Percentiles rank a stretch among this genome's conserved stretches.
Evolutionary conservation across 2,329 filamentous ascomycete genomes (phyloP).

Genomic region (Pleurostoma richardsiae): DNA sequence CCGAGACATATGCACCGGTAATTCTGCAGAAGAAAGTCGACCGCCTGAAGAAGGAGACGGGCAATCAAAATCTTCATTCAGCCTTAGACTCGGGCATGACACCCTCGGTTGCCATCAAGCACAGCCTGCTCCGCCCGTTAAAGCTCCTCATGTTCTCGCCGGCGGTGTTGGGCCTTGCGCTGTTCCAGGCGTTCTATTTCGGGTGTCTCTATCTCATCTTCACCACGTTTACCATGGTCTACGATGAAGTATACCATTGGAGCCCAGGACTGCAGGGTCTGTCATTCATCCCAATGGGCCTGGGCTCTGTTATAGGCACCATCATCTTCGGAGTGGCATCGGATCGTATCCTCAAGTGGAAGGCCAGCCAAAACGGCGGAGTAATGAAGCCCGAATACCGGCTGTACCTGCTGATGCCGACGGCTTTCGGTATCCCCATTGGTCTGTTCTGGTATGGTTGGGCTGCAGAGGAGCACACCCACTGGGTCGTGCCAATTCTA

Average conservation of each 20-base stretch:
- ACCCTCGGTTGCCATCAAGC: conserved; percentile 30
- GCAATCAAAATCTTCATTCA: conserved; percentile 21
- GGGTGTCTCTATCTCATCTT: conserved; percentile 52
- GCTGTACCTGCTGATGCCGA: conserved; percentile 21
- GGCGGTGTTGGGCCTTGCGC: conserved; percentile 42
- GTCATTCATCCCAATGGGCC: conserved; percentile 47
- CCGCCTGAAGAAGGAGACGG: conserved; percentile 29
- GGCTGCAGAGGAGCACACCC: conserved; percentile 59
- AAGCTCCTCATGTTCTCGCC: conserved; percentile 52
- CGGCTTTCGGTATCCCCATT: conserved; percentile 47
- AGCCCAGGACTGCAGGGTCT: conserved; percentile 35
- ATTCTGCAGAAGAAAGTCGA: conserved; percentile 31
- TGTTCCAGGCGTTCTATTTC: conserved; percentile 52
- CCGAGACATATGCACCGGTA: conserved; percentile 30
- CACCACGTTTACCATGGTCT: conserved; percentile 49
- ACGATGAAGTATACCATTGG: conserved; percentile 44
- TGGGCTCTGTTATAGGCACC: conserved; percentile 37
- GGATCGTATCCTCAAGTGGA: conserved; percentile 20
- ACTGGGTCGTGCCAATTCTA: conserved; percentile 50
- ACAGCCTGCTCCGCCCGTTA: conserved; percentile 32
- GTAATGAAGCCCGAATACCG: conserved; percentile 22
- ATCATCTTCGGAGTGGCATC: conserved; percentile 26
- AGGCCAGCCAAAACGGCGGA: conserved; percentile 12
- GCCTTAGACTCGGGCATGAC: conserved; percentile 15
- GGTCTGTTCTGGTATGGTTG: conserved; percentile 76